These are phyloP conservation scores for Raffaelea ambrosiae DNA, from an alignment of 2,329 filamentous ascomycete species.

Conservation along the genomic window DNA sequence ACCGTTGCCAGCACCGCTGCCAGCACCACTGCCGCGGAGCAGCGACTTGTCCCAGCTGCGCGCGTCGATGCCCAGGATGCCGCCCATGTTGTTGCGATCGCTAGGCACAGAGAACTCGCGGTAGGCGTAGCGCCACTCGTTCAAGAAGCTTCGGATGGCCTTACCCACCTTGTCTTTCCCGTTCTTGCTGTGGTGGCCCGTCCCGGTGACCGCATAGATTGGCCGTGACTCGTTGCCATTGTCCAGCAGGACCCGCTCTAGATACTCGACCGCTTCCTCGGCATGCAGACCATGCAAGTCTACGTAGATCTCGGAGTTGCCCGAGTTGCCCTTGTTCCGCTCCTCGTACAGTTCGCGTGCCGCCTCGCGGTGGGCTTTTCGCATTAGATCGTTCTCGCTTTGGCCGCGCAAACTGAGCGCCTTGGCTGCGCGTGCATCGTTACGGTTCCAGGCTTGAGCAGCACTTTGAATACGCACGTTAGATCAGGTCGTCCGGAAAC, in stretches of 20 bases:
- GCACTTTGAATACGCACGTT: slow-evolving; percentile 50
- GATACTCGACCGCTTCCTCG: slow-evolving; percentile 90
- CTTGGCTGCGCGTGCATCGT: slow-evolving; percentile 92
- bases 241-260: slow-evolving; percentile 79
- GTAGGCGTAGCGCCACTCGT: slow-evolving; percentile 93
- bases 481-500: background rate
- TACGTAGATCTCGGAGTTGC: slow-evolving; percentile 69
- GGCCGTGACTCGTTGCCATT: slow-evolving; percentile 66
- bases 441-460: slow-evolving; percentile 96
- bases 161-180: slow-evolving; percentile 98
- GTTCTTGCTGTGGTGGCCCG: slow-evolving; percentile 95
- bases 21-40: slow-evolving; percentile 20
- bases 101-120: slow-evolving; percentile 94
- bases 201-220: slow-evolving; percentile 93
- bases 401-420: slow-evolving; percentile 89
- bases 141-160: slow-evolving; percentile 80
- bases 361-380: slow-evolving; percentile 90
- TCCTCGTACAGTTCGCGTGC: slow-evolving; percentile 88
- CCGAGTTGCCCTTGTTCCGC: slow-evolving; percentile 63
- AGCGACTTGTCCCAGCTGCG: slow-evolving; percentile 59
- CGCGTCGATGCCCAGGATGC: slow-evolving; percentile 61
- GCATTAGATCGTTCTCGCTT: slow-evolving; percentile 95
- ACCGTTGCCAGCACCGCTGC: background rate
- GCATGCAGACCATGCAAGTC: slow-evolving; percentile 98
- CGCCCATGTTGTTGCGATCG: slow-evolving; percentile 76